These are phyloP conservation scores for Rhipidocladum racemiflorum DNA, from an alignment of 176 grass and related monocot genomes.

Conservation along the genomic window DNA sequence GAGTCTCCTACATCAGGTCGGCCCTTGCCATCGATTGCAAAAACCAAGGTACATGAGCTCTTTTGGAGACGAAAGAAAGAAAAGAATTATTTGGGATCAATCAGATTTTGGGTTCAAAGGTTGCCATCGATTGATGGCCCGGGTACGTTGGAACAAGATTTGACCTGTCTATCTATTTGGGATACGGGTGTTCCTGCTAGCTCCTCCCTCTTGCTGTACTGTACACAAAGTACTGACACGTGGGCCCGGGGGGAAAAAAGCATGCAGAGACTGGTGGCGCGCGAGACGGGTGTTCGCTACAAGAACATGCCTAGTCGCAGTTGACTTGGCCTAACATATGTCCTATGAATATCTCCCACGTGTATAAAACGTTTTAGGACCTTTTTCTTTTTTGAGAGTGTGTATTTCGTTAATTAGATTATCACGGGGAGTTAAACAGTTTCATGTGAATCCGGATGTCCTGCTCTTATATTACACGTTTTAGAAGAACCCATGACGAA, in stretches of 20 bases:
- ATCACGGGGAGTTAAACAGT: not conserved
- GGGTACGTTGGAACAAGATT: slow-evolving; percentile 23
- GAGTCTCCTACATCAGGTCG: slow-evolving; percentile 30
- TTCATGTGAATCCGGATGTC: too few relatives aligned
- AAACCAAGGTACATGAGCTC: slow-evolving; percentile 4
- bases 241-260: not conserved
- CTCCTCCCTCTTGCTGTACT: not conserved
- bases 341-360: not conserved
- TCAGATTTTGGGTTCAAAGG: slow-evolving; percentile 27
- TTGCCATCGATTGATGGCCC: slow-evolving; percentile 24
- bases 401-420: not conserved
- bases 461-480: not conserved
- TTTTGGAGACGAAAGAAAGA: slow-evolving; percentile 2
- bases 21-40: slow-evolving; percentile 37
- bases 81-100: slow-evolving; percentile 18
- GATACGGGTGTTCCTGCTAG: slow-evolving; percentile 28
- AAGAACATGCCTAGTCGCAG: not conserved
- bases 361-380: not conserved
- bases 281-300: not conserved
- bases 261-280: not conserved
- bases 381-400: not conserved
- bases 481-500: not conserved
- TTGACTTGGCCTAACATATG: not conserved
- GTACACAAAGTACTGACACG: not conserved
- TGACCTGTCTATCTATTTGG: slow-evolving; percentile 29